Conservation (phyloP, 805 yeast species). For the Candida taoyuanica region DNA sequence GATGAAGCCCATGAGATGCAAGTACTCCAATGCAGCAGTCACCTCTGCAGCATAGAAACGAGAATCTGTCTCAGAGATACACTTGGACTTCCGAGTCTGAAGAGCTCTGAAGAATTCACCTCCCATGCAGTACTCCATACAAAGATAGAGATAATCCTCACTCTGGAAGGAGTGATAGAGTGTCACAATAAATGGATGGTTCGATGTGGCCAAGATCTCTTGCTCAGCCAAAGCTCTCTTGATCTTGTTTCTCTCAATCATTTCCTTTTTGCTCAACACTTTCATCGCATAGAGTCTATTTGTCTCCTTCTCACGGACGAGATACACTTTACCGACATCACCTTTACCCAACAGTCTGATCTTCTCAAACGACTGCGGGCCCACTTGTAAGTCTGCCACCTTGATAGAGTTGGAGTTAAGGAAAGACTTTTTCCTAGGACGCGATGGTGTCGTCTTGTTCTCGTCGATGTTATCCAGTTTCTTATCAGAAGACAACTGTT, state of each 20-base stretch:
- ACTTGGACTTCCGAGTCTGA: slow-evolving; percentile 83
- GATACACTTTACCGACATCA: slow-evolving; percentile 94
- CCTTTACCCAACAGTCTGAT: slow-evolving; percentile 91
- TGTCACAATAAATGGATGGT: slow-evolving; percentile 96
- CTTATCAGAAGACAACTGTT: slow-evolving; percentile 19
- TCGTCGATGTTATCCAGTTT: slow-evolving; percentile 19
- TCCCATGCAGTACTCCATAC: slow-evolving; percentile 99
- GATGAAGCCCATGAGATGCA: slow-evolving; percentile 95
- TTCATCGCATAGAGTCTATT: slow-evolving; percentile 88
- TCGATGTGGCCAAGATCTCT: slow-evolving; percentile 89
- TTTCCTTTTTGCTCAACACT: slow-evolving; percentile 81
- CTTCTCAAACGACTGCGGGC: slow-evolving; percentile 84
- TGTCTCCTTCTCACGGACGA: slow-evolving; percentile 78
- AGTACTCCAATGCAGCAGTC: slow-evolving; percentile 90
- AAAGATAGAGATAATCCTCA: slow-evolving; percentile 81
- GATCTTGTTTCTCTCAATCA: slow-evolving; percentile 92
- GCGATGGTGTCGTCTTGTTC: slow-evolving; percentile 8
- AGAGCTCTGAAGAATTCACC: slow-evolving; percentile 97
- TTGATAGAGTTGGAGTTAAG: slow-evolving; percentile 65
- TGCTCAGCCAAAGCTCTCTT: slow-evolving; percentile 95
- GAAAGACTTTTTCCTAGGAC: slow-evolving; percentile 44
- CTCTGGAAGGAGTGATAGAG: slow-evolving; percentile 95
- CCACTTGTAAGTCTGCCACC: slow-evolving; percentile 75
- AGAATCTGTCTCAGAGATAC: slow-evolving; percentile 85
- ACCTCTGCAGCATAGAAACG: slow-evolving; percentile 95